Base-by-base conservation (phyloP, 2,329 filamentous ascomycete species). In the Penicillium hesseltinei region DNA sequence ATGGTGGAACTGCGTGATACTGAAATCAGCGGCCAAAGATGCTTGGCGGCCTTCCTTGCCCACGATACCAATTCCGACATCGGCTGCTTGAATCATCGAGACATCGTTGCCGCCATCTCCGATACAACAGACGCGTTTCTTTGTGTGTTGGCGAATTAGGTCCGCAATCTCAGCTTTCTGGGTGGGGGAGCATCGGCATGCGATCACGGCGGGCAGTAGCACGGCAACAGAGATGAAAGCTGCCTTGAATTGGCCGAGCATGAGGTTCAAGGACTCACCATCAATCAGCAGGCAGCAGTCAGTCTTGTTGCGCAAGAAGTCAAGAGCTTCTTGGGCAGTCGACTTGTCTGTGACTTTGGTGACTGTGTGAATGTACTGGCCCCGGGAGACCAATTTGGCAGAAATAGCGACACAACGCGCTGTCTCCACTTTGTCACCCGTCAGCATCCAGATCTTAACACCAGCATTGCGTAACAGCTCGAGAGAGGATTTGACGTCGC, bases 361-460 rank as follows among this genome's bases (percentile, higher is more conserved):
- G 43, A 99, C 89, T 0, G 93, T 97, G 76, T 97, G 92, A 61
- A 99, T 96, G 72, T 93, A 94, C 75, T 99, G 95, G 1, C 93
- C 93, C 60, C 94, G 83, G 4, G 92, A 89, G 15, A 99, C 94
- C 7, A 99, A 83, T 73, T 97, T 97, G 31, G 93, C 92, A 69
- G 90, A 95, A 43, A 99, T 89, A 2, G 94, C 95, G 13, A 99
- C 93, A 75, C 94, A 99, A 36, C 94, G 88, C 17, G 94, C 94
- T 15, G 94, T 99, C 77, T 99, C 94, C 3, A 99, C 91, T 76
- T 99, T 99, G 81, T 99, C 94, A 46, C 94, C 94, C 0, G 94
- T 99, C 72, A 99, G 81, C 94, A 99, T 99, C 94, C 94, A 99
- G 50, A 99, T 97, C 75, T 97, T 97, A 77, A 99, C 94, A 27